phyloP scores from a whole-genome alignment of 345 rosid genomes.

The Citrus maxima region DNA sequence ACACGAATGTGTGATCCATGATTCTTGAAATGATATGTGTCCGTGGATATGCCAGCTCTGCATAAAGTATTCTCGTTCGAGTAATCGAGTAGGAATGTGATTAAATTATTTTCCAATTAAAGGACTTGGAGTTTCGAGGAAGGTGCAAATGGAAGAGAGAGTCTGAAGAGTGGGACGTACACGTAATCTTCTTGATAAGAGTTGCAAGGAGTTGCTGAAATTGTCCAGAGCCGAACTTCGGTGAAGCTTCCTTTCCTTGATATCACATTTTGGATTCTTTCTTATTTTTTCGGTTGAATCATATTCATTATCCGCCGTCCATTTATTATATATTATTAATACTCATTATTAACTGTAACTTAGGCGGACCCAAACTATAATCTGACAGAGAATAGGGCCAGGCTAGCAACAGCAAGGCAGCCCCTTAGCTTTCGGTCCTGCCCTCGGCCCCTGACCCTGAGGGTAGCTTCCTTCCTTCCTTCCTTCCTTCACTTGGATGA shows the following conservation, averaged over 20 bases:
- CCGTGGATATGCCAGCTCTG: neutral
- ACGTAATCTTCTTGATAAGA: neutral
- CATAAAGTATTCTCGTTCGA: neutral
- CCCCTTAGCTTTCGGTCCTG: neutral
- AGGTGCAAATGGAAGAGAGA: constrained; percentile 24
- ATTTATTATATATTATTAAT: neutral
- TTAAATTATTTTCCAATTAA: neutral
- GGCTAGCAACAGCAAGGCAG: neutral
- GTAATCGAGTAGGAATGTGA: neutral
- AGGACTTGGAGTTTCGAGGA: constrained; percentile 33
- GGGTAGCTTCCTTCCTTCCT: neutral
- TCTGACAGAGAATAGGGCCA: neutral
- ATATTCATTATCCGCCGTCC: neutral
- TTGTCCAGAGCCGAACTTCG: constrained; percentile 27
- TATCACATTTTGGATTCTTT: constrained; percentile 26
- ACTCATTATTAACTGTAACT: no score
- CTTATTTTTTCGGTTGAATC: neutral
- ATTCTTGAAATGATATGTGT: neutral
- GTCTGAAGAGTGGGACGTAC: neutral
- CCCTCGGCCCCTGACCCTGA: neutral
- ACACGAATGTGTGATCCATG: neutral
- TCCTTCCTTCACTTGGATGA: no score
- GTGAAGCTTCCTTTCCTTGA: constrained; percentile 48
- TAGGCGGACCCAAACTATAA: neutral
- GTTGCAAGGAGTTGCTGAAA: constrained; percentile 11